Evolutionary conservation across 2,329 filamentous ascomycete genomes (phyloP), one percentile per base, ranked within the genome.

Genomic region (Fusarium torreyae): DNA sequence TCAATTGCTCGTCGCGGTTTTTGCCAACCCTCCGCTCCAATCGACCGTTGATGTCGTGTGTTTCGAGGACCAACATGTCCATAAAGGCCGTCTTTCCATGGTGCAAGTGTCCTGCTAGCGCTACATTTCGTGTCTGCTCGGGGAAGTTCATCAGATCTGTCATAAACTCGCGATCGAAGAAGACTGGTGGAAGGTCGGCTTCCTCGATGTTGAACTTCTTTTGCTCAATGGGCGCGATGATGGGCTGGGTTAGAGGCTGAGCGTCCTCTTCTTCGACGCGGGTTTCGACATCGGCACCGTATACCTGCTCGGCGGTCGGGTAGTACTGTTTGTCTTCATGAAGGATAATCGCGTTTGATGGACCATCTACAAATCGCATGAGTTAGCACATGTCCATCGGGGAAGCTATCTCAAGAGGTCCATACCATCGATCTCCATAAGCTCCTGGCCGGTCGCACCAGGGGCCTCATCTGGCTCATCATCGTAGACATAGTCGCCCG

Each of bases 291-390:
- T 96, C 94, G 74, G 90, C 87, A 53, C 96, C 96, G 78, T 98
- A 99, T 42, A 97, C 91, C 80, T 99, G 96, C 77, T 95, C 91
- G 58, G 96, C 96, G n/a, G 94, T 97, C 31, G 96, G 96, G 78
- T 99, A 99, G 81, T 99, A 99, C 79, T 98, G 96, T 81, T 99
- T 99, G 83, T 99, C 96, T 85, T 99, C 96, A 82, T 99, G 96
- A 45, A 99, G 88, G 60, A 99, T 88, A n/a, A 99, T 94, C 52
- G 96, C 95, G 80, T 98, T 99, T 7, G 94, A 98, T 5, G 95
- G 93, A 15, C 92, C 94, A 79, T 94, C 89, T 88, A 70, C 66
- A 58, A 49, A 39, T 52, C 42, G 40, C 48, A 63, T 14, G 60
- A 63, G 56, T 65, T 58, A 51, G 43, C 14, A 24, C 18, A 54